Base-by-base conservation (phyloP, 1,284 basidiomycete genomes). In the Microbotryum intermedium region DNA sequence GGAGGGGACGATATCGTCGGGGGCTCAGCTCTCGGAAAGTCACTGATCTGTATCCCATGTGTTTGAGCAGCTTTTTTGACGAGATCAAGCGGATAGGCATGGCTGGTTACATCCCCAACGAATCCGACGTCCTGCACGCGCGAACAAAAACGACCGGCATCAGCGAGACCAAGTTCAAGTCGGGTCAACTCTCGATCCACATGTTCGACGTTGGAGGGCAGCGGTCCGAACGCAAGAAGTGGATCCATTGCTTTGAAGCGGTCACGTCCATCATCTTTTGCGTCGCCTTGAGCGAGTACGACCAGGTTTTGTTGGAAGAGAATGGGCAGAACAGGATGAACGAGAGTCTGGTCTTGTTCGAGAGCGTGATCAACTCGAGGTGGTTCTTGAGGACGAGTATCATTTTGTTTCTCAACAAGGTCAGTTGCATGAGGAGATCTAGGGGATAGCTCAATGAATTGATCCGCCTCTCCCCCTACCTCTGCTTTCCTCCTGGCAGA, bases 361-460 rank as follows among this genome's bases (percentile, higher is more conserved):
- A 97, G 75, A 87, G 85, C 2, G 88, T 98, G 43, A 92, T 97
- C 79, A 97, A 97, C 77, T 91, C 90, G n/a, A 79, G 90, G 51
- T 97, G 94, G 94, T 98, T 98, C 79, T 77, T 90, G 45, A 64
- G 65, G 23, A 61, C 65, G 42, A 59, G 60, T 28, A 62, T 67
- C 58, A 64, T 67, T 21, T 71, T 77, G 42, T 75, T 76, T 61
- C 67, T 71, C 5, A 77, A 71, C 59, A 71, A 71, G 57, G 64
- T 61, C 54, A 62, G 60, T 44, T 47, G 57, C 20, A 5, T 42
- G n/a, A 5, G 16, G 11, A 16, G 34, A 16, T 11, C 1, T 39
- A 16, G 18, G 34, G 13, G 18, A 25, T 4, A 7, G 2, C n/a
- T 28, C 30, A 16, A 18, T 4, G 49, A 11, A 30, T 30, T 20